Evolutionary conservation across 2,329 filamentous ascomycete genomes (phyloP), one percentile per base, ranked within the genome.

Genomic region (Venturia nashicola): DNA sequence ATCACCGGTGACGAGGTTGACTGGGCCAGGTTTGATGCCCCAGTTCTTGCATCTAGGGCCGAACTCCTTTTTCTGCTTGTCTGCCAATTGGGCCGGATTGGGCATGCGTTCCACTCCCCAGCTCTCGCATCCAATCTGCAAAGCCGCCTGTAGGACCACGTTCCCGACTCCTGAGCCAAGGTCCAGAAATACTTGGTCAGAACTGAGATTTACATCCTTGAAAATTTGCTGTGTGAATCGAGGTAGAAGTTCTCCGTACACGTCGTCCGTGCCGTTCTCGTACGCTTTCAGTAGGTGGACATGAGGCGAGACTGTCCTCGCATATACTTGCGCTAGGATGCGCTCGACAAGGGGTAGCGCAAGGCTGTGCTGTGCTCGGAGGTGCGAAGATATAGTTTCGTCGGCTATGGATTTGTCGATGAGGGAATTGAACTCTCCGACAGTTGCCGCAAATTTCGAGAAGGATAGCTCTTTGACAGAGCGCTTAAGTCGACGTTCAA

Each of bases 101-200:
- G 88, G 83, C 91, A 97, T 96, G 82, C 95, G 90, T 75, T 99
- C 94, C 70, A 93, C 96, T 36, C 94, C 94, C 87, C 91, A 97
- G 74, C 89, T 93, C 72, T 96, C 91, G 73, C 91, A 96, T 20
- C 94, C 94, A 62, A 93, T 86, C 74, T 99, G 90, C 23, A 99
- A 82, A 0, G 94, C 94, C 2, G 93, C 91, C 74, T 99, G 94
- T 61, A 99, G 79, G 34, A 94, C 91, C 2, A 97, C 93, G 72
- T 97, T 99, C 59, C 93, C 94, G 18, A 97, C 94, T 39, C 94
- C 94, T 1, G 93, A 97, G 60, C 94, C 94, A 16, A 99, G 82
- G 72, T 99, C 94, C 65, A 99, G 87, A 73, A 99, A 97, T 44
- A 95, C 85, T 69, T 95, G 89, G 61, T 87, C 83, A 0, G 90